These are phyloP conservation scores for Capronia epimyces DNA, from an alignment of 2,329 filamentous ascomycete genomes.

Conservation along the genomic window DNA sequence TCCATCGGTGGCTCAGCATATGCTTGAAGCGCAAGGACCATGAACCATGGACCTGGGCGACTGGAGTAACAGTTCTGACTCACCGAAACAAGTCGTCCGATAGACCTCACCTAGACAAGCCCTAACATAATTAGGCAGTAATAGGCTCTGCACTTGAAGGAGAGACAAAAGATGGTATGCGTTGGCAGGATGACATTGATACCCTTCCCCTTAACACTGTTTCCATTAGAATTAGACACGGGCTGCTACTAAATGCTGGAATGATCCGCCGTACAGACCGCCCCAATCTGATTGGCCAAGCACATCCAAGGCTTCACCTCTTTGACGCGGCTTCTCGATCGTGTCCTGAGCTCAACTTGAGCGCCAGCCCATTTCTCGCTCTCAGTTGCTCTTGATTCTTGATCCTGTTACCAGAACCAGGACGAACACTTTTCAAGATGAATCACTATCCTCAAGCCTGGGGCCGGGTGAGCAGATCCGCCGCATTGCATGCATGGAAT, in stretches of 20 bases:
- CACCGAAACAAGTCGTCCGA: no score
- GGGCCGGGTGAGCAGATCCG: constrained; percentile 50
- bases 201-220: no score
- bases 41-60: no score
- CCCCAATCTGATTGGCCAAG: background rate
- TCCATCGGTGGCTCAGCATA: no score
- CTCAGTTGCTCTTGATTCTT: background rate
- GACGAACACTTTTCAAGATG: constrained; percentile 47
- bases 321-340: constrained; percentile 4
- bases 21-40: no score
- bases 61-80: no score
- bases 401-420: background rate
- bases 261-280: background rate
- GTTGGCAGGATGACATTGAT: no score
- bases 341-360: background rate
- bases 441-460: constrained; percentile 62
- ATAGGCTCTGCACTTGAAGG: no score
- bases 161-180: no score
- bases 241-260: background rate
- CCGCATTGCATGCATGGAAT: constrained; percentile 1
- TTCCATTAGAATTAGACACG: no score
- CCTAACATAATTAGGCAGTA: no score
- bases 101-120: no score
- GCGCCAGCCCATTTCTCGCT: background rate
- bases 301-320: constrained; percentile 1